Conservation (phyloP, 768 basidiomycete species). For the Amanita phalloides region DNA sequence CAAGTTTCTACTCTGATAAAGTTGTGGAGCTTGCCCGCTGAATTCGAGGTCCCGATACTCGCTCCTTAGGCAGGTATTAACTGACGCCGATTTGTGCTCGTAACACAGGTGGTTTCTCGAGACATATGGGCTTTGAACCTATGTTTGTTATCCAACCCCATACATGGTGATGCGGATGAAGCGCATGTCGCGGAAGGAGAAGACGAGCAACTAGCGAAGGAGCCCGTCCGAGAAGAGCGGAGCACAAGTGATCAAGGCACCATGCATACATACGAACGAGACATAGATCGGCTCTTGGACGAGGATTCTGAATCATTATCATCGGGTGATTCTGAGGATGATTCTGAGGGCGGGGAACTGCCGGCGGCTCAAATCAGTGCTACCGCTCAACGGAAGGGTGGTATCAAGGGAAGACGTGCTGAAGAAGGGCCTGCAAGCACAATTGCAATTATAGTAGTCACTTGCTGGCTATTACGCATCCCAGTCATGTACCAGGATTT, state of each 20-base stretch:
- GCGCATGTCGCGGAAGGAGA: slow-evolving; percentile 16
- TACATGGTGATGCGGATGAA: slow-evolving; percentile 46
- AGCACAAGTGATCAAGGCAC: neutral
- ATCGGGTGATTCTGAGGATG: slow-evolving; percentile 25
- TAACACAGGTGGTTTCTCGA: slow-evolving; percentile 51
- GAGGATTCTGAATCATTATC: slow-evolving; percentile 32
- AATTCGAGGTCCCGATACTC: slow-evolving; percentile 54
- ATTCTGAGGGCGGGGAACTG: slow-evolving; percentile 20
- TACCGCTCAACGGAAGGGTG: slow-evolving; percentile 8
- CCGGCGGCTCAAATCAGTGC: slow-evolving; percentile 7
- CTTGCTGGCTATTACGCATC: slow-evolving; percentile 71
- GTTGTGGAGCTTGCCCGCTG: slow-evolving; percentile 64
- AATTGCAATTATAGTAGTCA: slow-evolving; percentile 62
- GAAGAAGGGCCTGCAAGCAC: slow-evolving; percentile 34
- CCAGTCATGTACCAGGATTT: slow-evolving; percentile 73
- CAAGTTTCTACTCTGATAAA: slow-evolving; percentile 53
- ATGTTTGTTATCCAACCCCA: slow-evolving; percentile 46
- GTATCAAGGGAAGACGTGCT: slow-evolving; percentile 10
- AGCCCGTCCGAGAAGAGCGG: slow-evolving; percentile 4
- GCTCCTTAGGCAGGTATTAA: neutral
- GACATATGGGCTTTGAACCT: slow-evolving; percentile 78
- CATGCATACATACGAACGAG: slow-evolving; percentile 1
- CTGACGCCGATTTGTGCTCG: neutral
- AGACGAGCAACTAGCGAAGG: slow-evolving; percentile 16
- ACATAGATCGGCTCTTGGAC: slow-evolving; percentile 28